A percentile compares a stretch with the other conserved stretches of the same genome.
phyloP scores from a whole-genome alignment of 352 stramenopile species.

The Thraustochytrium sp. region DNA sequence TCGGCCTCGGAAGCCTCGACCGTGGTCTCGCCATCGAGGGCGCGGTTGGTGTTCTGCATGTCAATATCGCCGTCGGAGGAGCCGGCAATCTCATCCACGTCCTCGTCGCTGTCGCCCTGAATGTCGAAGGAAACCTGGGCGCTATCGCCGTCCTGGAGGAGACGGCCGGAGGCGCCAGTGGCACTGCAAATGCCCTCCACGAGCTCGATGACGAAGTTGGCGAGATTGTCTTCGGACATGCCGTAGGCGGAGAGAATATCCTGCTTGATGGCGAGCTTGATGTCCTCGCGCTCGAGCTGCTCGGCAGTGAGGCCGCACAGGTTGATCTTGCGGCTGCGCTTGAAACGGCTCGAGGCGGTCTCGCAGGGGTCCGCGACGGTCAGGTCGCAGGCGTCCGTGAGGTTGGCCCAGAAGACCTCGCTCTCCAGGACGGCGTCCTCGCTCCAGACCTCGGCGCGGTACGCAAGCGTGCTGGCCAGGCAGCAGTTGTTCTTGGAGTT shows the following conservation, averaged over 20 bases:
- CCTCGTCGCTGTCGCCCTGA: neutral
- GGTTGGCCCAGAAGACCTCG: neutral
- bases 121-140: neutral
- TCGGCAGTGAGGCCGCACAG: neutral
- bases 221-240: neutral
- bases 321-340: neutral
- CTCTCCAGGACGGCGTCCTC: neutral
- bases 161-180: neutral
- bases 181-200: neutral
- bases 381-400: neutral
- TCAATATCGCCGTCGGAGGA: neutral
- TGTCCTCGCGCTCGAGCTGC: neutral
- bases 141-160: neutral
- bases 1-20: neutral
- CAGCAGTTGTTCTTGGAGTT: neutral
- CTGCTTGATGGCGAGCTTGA: neutral
- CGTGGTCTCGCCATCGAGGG: neutral
- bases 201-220: neutral
- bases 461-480: neutral
- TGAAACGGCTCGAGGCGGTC: neutral
- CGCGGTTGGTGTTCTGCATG: neutral
- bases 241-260: slow-evolving; percentile 2
- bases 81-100: neutral
- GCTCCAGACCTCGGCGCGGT: neutral
- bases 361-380: neutral